These are phyloP conservation scores for Smittium mucronatum DNA, from an alignment of 371 early-diverging fungal species.

Conservation along the genomic window DNA sequence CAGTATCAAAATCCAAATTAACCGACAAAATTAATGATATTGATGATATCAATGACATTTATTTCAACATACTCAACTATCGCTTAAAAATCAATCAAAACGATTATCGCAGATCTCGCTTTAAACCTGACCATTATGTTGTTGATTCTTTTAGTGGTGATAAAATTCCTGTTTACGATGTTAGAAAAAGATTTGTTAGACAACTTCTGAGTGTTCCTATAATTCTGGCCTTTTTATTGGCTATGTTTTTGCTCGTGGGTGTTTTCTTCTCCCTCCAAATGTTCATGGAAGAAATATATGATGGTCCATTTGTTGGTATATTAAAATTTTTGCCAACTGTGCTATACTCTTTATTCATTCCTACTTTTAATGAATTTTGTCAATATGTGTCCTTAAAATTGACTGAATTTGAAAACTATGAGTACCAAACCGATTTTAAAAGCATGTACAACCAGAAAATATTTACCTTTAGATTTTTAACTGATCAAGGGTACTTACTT, in stretches of 20 bases:
- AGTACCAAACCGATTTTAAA: conserved; percentile 55
- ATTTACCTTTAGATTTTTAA: conserved; percentile 68
- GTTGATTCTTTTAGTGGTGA: conserved; percentile 64
- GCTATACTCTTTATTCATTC: conserved; percentile 60
- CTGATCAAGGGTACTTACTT: conserved; percentile 65
- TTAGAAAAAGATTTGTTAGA: conserved; percentile 53
- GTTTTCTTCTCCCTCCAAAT: conserved; percentile 61
- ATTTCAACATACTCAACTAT: no score
- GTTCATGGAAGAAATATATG: conserved; percentile 65
- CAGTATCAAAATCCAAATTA: background rate
- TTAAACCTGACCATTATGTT: conserved; percentile 43
- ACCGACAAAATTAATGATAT: background rate
- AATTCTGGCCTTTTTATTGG: conserved; percentile 43
- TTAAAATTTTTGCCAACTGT: conserved; percentile 58
- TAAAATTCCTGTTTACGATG: conserved; percentile 48
- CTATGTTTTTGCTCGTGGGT: conserved; percentile 47
- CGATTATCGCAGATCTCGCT: conserved; percentile 39
- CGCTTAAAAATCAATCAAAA: conserved; percentile 20
- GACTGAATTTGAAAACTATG: conserved; percentile 72
- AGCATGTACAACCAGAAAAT: conserved; percentile 63
- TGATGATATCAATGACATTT: background rate
- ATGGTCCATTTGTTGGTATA: conserved; percentile 49
- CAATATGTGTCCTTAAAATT: conserved; percentile 43
- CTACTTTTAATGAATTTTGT: conserved; percentile 54
- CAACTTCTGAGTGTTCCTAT: conserved; percentile 45